Percentiles rank a stretch among this genome's conserved stretches.
These are phyloP conservation scores for Westerdykella aurantiaca DNA, from an alignment of 2,329 filamentous ascomycete species.

Conservation along the genomic window DNA sequence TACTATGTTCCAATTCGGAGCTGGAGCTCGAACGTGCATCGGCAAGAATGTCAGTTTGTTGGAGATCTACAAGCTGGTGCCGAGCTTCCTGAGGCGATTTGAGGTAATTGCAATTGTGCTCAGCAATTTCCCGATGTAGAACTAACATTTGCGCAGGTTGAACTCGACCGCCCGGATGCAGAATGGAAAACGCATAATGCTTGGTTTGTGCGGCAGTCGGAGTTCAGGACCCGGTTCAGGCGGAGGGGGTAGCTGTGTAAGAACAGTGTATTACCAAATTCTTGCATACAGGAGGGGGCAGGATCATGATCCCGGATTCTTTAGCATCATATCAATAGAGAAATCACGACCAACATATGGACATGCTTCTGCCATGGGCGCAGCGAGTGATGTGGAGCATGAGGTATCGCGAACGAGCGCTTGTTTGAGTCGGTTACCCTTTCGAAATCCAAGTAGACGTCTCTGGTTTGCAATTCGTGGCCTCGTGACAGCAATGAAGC, in stretches of 20 bases:
- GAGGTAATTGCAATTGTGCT: slow-evolving; percentile 41
- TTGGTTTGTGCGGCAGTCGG: slow-evolving; percentile 48
- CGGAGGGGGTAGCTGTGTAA: slow-evolving; percentile 10
- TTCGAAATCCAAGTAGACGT: too few relatives aligned
- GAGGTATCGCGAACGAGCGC: too few relatives aligned
- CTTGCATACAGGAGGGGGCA: too few relatives aligned
- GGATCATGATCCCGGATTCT: too few relatives aligned
- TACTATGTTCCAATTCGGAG: slow-evolving; percentile 68
- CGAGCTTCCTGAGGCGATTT: slow-evolving; percentile 58
- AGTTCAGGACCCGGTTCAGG: slow-evolving; percentile 43
- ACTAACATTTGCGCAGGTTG: slow-evolving; percentile 24
- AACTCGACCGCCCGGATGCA: slow-evolving; percentile 35
- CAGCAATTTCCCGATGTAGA: background rate
- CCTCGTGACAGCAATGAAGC: too few relatives aligned
- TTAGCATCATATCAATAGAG: too few relatives aligned
- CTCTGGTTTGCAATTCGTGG: too few relatives aligned
- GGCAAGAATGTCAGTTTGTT: slow-evolving; percentile 51
- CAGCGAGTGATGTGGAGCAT: too few relatives aligned
- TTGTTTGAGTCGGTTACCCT: too few relatives aligned
- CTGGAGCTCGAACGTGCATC: slow-evolving; percentile 62
- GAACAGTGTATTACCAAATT: too few relatives aligned
- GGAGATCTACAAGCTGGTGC: slow-evolving; percentile 49
- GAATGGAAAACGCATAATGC: slow-evolving; percentile 49
- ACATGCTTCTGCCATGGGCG: too few relatives aligned
- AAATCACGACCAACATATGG: too few relatives aligned